Percentiles rank a stretch among this genome's conserved stretches.
Evolutionary conservation across 768 basidiomycete genomes (phyloP).

Genomic region (Imleria badia): DNA sequence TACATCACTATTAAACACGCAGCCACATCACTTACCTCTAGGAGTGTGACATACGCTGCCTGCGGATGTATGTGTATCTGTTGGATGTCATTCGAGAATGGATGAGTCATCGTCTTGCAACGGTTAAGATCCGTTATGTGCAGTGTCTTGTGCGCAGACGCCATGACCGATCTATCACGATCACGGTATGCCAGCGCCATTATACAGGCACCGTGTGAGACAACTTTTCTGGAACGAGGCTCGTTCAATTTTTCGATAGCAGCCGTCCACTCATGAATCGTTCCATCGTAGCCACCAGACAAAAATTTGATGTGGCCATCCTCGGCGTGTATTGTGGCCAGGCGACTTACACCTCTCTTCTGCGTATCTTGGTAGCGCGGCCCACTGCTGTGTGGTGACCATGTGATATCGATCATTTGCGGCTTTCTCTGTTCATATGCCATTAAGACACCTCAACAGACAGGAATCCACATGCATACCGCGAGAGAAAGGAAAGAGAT

Average conservation of each 20-base stretch:
- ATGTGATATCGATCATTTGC: constrained; percentile 31
- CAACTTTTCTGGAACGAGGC: constrained; percentile 29
- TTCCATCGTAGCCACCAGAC: constrained; percentile 49
- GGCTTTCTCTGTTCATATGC: constrained; percentile 31
- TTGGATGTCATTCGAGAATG: constrained; percentile 39
- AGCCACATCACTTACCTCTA: constrained; percentile 43
- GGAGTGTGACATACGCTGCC: constrained; percentile 39
- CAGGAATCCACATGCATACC: constrained; percentile 31
- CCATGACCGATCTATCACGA: constrained; percentile 35
- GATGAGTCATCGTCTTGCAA: constrained; percentile 26
- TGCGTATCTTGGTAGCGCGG: constrained; percentile 23
- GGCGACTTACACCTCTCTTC: constrained; percentile 41
- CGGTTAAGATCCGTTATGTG: constrained; percentile 40
- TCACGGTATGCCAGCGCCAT: constrained; percentile 42
- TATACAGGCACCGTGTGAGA: constrained; percentile 28
- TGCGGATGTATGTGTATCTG: constrained; percentile 50
- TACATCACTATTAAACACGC: constrained; percentile 6
- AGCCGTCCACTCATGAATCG: constrained; percentile 41
- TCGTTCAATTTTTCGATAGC: constrained; percentile 18
- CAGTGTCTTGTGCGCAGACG: constrained; percentile 36
- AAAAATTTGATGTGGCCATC: constrained; percentile 40
- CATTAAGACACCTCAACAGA: constrained; percentile 24
- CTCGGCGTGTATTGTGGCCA: constrained; percentile 38
- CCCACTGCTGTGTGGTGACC: constrained; percentile 33
- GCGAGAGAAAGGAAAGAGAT: constrained; percentile 39